These are phyloP conservation scores for Aspergillus quadricinctus DNA, from an alignment of 2,329 filamentous ascomycete genomes.

Conservation along the genomic window DNA sequence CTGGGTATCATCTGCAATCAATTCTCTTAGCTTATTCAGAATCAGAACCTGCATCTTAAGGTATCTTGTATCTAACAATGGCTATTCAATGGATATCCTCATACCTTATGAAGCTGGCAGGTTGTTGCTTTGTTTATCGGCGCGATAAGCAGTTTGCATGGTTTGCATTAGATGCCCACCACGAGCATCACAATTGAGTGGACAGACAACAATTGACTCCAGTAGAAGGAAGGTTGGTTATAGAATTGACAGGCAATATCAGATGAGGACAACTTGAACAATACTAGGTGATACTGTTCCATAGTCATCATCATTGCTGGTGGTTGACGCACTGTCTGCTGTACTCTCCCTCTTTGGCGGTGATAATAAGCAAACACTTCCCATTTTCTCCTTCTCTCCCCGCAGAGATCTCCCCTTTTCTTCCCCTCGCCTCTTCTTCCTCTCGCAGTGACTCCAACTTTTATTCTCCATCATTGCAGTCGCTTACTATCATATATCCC, in stretches of 20 bases:
- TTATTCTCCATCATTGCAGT: not conserved
- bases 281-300: not conserved
- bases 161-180: not conserved
- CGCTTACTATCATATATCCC: not conserved
- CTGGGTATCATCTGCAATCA: not conserved
- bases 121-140: not conserved
- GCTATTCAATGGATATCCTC: not conserved
- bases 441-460: not conserved
- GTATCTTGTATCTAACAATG: not conserved
- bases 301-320: not conserved
- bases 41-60: not conserved
- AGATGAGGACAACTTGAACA: not conserved
- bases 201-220: not conserved
- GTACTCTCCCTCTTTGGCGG: too few relatives aligned
- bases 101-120: not conserved
- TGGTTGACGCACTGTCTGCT: not conserved
- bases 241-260: not conserved
- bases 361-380: not conserved
- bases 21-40: too few relatives aligned
- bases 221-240: not conserved
- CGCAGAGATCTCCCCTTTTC: conserved; percentile 2
- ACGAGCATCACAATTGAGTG: not conserved
- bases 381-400: conserved; percentile 6
- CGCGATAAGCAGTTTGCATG: not conserved
- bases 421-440: not conserved